These are phyloP conservation scores for Clavispora phyllophila DNA, from an alignment of 805 yeast genomes.

Conservation along the genomic window DNA sequence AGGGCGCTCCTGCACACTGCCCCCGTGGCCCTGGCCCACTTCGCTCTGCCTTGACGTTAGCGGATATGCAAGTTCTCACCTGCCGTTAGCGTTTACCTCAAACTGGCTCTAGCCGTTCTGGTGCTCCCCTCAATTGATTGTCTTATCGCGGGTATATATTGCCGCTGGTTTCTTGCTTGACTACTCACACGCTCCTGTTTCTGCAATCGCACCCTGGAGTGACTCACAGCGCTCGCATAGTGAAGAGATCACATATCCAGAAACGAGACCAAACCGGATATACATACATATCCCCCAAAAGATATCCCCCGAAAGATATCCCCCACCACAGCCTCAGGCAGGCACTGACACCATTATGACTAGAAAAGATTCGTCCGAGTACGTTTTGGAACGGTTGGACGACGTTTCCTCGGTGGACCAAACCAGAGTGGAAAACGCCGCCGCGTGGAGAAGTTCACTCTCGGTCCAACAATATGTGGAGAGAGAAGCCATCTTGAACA, in stretches of 20 bases:
- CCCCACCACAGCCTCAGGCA: background rate
- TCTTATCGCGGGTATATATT: background rate
- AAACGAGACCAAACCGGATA: too few species aligned
- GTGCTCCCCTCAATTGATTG: background rate
- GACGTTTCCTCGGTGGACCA: slow-evolving; percentile 23
- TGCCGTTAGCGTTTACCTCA: background rate
- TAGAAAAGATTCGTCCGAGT: slow-evolving; percentile 4
- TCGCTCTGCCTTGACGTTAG: background rate
- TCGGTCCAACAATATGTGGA: slow-evolving; percentile 28
- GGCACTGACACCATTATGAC: background rate
- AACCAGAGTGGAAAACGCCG: slow-evolving; percentile 31
- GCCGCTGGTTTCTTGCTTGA: background rate
- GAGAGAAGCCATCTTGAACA: slow-evolving; percentile 29
- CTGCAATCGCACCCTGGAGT: too few species aligned
- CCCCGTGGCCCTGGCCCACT: background rate
- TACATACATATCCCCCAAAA: too few species aligned
- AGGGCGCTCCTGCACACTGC: background rate
- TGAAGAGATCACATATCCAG: too few species aligned
- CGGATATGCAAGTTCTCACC: background rate
- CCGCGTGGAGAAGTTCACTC: slow-evolving; percentile 34
- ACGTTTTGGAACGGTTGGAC: slow-evolving; percentile 14
- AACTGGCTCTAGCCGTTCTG: background rate
- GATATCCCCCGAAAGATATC: too few species aligned
- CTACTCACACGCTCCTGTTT: too few species aligned
- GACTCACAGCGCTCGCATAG: too few species aligned